Evolutionary conservation across 306 rosid genomes (phyloP).

Genomic region (Prinsepia uniflora): DNA sequence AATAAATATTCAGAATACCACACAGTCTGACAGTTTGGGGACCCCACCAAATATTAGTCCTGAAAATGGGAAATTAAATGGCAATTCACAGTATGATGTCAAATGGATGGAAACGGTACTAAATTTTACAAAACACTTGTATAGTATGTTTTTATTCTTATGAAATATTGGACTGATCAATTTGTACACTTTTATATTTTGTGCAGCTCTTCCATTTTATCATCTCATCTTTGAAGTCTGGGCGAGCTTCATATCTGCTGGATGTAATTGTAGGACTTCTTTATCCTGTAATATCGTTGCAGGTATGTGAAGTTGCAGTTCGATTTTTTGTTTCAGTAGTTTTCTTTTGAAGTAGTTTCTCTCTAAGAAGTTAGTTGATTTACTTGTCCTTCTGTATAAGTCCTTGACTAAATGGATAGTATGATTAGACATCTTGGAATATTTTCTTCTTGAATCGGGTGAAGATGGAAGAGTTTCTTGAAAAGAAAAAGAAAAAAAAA

Average conservation of each 20-base stretch:
- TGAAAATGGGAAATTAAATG: conserved; percentile 65
- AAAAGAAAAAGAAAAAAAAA: not conserved
- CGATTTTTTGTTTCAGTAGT: not conserved
- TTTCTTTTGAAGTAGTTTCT: conserved; percentile 11
- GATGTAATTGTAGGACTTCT: conserved; percentile 86
- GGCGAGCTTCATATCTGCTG: conserved; percentile 75
- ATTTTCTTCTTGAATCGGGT: not conserved
- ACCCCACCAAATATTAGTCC: conserved; percentile 35
- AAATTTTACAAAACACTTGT: conserved; percentile 9
- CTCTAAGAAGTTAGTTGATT: not conserved
- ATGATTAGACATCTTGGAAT: not conserved
- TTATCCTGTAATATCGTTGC: conserved; percentile 90
- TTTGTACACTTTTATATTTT: conserved; percentile 28
- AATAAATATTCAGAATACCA: conserved; percentile 66
- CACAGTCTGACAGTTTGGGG: conserved; percentile 59
- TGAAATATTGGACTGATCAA: conserved; percentile 23
- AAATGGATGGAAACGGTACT: conserved; percentile 99
- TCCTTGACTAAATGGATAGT: not conserved
- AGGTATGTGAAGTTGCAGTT: conserved; percentile 47
- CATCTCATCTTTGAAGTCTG: conserved; percentile 88
- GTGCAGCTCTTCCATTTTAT: conserved; percentile 82
- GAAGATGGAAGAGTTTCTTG: not conserved
- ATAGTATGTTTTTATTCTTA: conserved; percentile 21
- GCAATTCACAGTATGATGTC: conserved; percentile 77
- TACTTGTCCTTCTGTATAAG: not conserved